Evolutionary conservation across 768 basidiomycete species (phyloP).

Genomic region (Wakefieldia striispora): DNA sequence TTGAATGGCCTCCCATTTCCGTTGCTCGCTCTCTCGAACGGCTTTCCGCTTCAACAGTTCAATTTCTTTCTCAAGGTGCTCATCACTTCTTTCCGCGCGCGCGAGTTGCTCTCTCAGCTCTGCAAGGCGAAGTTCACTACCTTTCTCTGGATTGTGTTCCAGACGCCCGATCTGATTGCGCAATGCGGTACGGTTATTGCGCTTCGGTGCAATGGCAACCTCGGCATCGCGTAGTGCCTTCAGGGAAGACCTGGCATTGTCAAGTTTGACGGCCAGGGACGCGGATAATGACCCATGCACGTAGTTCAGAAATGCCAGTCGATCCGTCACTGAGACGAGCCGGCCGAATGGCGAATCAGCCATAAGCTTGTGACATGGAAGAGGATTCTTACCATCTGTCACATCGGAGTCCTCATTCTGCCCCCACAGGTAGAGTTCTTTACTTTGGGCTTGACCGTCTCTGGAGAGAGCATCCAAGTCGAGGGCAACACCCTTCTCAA

Average conservation of each 20-base stretch:
- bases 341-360: background rate
- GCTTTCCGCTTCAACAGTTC: slow-evolving; percentile 75
- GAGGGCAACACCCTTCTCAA: slow-evolving; percentile 73
- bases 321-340: slow-evolving; percentile 63
- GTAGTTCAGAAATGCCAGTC: slow-evolving; percentile 80
- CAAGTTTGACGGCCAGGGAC: slow-evolving; percentile 59
- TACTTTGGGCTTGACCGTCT: slow-evolving; percentile 71
- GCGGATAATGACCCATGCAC: slow-evolving; percentile 65
- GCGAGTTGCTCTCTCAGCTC: slow-evolving; percentile 71
- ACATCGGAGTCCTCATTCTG: slow-evolving; percentile 68
- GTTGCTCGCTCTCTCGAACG: slow-evolving; percentile 67
- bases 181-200: slow-evolving; percentile 56
- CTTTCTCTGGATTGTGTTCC: slow-evolving; percentile 65
- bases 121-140: slow-evolving; percentile 61
- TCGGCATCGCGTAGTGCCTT: slow-evolving; percentile 77
- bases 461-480: slow-evolving; percentile 67
- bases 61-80: slow-evolving; percentile 64
- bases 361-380: background rate
- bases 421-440: slow-evolving; percentile 85
- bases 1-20: slow-evolving; percentile 78
- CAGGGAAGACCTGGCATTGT: slow-evolving; percentile 60
- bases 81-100: slow-evolving; percentile 63
- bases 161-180: slow-evolving; percentile 60
- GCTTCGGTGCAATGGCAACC: slow-evolving; percentile 53
- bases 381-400: slow-evolving; percentile 60